Evolutionary conservation across 306 rosid genomes (phyloP), one percentile per base, ranked within the genome.

Genomic region (Medicago ruthenica): DNA sequence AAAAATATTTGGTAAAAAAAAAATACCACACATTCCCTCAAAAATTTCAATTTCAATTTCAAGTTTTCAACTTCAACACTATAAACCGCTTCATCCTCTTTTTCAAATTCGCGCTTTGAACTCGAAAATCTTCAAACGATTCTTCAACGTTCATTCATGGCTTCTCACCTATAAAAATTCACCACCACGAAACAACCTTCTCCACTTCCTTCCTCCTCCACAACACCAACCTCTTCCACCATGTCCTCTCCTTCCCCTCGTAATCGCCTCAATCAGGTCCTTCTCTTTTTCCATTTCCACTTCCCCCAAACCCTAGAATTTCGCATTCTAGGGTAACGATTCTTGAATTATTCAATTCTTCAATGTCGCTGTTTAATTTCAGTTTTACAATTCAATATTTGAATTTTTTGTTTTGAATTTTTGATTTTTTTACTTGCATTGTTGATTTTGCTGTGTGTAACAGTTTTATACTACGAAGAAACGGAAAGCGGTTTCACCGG

Each of bases 391-490:
- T 54, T 53, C 20, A n/a, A n/a, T 39, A 45, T n/a, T 44, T n/a
- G 4, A 54, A 16, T 2, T 21, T 54, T 8, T 18, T 20, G 45
- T 48, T 7, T n/a, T 57, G 7, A 15, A 39, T 17, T 65, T 65
- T 40, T 77, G 9, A 22, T 5, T 7, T 31, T 34, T 31, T 61
- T 61, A 60, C 11, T 27, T 27, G 66, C 66, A 60, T 60, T 60
- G 18, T 9, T 15, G 13, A 2, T 7, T 61, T 61, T 61, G 64
- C 7, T 54, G 6, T 47, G 53, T 31, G 73, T 64, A 21, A 40
- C 92, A 95, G 98, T 95, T 92, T 82, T 95, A 82, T 70, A 75
- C 84, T 84, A 84, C 97, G 5, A 95, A 90, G 96, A 95, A 95
- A 68, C 81, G 97, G 81, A 95, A 90, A 76, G 82, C 87, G 8